A percentile compares a stretch with the other conserved stretches of the same genome.
These are phyloP conservation scores for Elsinoe perseae DNA, from an alignment of 2,329 filamentous ascomycete species.

Conservation along the genomic window DNA sequence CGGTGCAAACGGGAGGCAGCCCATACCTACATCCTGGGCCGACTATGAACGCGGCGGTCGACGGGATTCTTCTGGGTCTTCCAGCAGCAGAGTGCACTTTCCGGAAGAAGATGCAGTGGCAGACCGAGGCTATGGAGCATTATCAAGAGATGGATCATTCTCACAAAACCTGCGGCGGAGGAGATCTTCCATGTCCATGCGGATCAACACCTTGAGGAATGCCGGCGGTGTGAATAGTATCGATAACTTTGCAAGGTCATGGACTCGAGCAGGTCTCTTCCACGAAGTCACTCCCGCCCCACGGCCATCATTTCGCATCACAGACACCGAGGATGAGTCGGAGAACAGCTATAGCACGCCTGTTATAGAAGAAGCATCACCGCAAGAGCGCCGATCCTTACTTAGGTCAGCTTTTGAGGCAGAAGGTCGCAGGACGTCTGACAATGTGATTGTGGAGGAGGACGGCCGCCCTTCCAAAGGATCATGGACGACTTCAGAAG, in stretches of 20 bases:
- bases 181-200: slow-evolving; percentile 43
- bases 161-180: slow-evolving; percentile 27
- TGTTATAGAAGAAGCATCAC: slow-evolving; percentile 26
- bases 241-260: slow-evolving; percentile 85
- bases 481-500: slow-evolving; percentile 23
- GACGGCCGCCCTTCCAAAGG: slow-evolving; percentile 35
- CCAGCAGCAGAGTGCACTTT: slow-evolving; percentile 25
- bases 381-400: slow-evolving; percentile 35
- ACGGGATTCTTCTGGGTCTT: slow-evolving; percentile 36
- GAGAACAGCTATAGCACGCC: slow-evolving; percentile 22
- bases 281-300: slow-evolving; percentile 71
- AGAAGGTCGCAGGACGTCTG: slow-evolving; percentile 32
- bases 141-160: slow-evolving; percentile 16
- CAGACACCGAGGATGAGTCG: slow-evolving; percentile 42
- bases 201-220: slow-evolving; percentile 50
- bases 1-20: slow-evolving; percentile 19
- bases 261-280: slow-evolving; percentile 84
- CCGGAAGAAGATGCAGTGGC: slow-evolving; percentile 24
- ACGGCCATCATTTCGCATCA: slow-evolving; percentile 60
- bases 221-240: slow-evolving; percentile 90
- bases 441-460: slow-evolving; percentile 32
- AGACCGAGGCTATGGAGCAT: slow-evolving; percentile 17
- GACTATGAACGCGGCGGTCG: slow-evolving; percentile 38
- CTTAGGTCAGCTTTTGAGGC: slow-evolving; percentile 35
- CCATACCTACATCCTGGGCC: slow-evolving; percentile 38